Percentiles rank a stretch among this genome's conserved stretches.
phyloP scores from a whole-genome alignment of 75 land plant species.

The Selaginella moellendorffii region DNA sequence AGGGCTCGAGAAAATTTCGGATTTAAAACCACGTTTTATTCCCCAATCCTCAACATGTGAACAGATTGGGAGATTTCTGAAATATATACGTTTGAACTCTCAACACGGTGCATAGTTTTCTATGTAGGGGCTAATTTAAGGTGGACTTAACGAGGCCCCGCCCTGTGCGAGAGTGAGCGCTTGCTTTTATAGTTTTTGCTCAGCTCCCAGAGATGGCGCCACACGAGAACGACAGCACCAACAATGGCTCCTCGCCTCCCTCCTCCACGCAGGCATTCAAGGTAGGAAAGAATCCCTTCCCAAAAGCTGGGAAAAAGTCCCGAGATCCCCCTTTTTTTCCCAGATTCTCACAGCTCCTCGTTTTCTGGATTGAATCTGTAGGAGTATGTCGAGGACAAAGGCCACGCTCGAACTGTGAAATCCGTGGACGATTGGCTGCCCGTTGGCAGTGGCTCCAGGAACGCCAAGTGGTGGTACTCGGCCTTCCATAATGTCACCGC shows the following conservation, averaged over 20 bases:
- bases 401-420: not conserved
- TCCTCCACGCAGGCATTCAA: not conserved
- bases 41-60: no score
- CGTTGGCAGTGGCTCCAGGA: slow-evolving; percentile 25
- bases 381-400: not conserved
- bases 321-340: not conserved
- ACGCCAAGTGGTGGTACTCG: slow-evolving; percentile 58
- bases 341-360: no score
- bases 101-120: no score
- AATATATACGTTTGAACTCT: no score
- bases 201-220: not conserved
- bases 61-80: no score
- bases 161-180: no score
- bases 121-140: no score
- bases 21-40: no score
- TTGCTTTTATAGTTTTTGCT: no score
- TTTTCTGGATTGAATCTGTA: no score
- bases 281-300: not conserved
- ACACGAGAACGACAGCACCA: not conserved
- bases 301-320: not conserved
- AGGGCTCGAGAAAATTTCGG: no score
- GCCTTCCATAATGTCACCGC: slow-evolving; percentile 61
- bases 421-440: slow-evolving; percentile 34
- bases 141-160: no score
- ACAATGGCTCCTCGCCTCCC: not conserved